Percentiles rank a stretch among this genome's conserved stretches.
Evolutionary conservation across 768 basidiomycete genomes (phyloP).

Genomic region (Galerina marginata): DNA sequence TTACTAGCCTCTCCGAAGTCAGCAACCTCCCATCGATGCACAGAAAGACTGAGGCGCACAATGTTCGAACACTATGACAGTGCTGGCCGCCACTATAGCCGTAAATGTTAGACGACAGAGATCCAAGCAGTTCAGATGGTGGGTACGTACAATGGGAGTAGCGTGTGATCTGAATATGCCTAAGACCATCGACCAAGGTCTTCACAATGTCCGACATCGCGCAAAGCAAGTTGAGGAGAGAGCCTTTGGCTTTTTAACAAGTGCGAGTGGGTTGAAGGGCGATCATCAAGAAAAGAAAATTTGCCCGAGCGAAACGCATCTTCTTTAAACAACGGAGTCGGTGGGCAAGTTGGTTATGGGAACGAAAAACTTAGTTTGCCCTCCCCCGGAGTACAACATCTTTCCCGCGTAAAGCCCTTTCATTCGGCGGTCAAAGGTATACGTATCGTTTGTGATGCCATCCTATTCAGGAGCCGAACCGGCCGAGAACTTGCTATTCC

Average conservation of each 20-base stretch:
- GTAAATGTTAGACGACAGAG: not conserved
- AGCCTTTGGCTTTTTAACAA: conserved; percentile 1
- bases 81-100: conserved; percentile 51
- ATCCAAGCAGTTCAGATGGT: not conserved
- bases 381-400: too few relatives aligned
- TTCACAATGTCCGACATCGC: conserved; percentile 2
- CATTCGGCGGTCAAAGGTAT: not conserved
- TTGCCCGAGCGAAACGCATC: not conserved
- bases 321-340: conserved; percentile 5
- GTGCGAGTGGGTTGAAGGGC: conserved; percentile 1
- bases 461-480: not conserved
- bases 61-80: conserved; percentile 61
- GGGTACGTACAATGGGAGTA: conserved; percentile 47
- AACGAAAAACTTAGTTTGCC: not conserved
- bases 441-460: not conserved
- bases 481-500: too few relatives aligned
- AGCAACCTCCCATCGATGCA: not conserved
- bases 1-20: conserved; percentile 34
- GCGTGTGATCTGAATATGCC: conserved; percentile 45
- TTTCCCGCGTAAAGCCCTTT: not conserved
- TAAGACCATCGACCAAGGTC: conserved; percentile 29
- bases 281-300: conserved; percentile 8
- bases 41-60: conserved; percentile 36
- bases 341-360: conserved; percentile 8
- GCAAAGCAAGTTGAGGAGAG: not conserved